Evolutionary conservation across 306 rosid species (phyloP), one percentile per base, ranked within the genome.

Genomic region (Quillaja saponaria): DNA sequence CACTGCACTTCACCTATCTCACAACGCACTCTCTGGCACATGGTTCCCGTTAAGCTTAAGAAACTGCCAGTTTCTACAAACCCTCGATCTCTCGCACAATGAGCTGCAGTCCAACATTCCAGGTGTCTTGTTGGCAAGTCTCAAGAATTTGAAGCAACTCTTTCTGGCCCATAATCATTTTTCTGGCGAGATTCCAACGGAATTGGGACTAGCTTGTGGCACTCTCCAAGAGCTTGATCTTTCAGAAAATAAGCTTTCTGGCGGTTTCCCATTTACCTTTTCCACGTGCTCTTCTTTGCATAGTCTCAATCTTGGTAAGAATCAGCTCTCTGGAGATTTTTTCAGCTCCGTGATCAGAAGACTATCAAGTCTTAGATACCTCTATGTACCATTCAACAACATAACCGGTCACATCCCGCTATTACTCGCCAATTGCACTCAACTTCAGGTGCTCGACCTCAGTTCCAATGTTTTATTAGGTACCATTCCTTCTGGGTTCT

Each of bases 311-410:
- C 75, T 87, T 14, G 76, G 82, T 21, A 79, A 34, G 56, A 87
- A 87, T 58, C 64, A 69, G 58, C 82, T 87, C 8, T 78, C 76
- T 0, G 91, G 91, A 8, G 33, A 73, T 16, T 82, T 84, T 38
- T 77, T 85, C 8, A 67, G 5, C 20, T 65, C 69, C 4, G 81
- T 82, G 58, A 76, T 85, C 34, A 76, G 81, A 54, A 63, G 58
- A 3, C 75, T 87, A 51, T 58, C 56, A 0, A 71, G 63, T 63
- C 74, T 87, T 46, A 67, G 61, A 52, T 71, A 62, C 58, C 89
- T 87, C 12, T 42, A 66, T 46, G 80, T 77, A 2, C 55, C 95
- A 46, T 85, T 84, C 79, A 87, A 87, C 53, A 82, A 87, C 75
- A 59, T 87, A 50, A 76, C 82, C 11, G 95, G 95, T 28, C 37